phyloP scores from a whole-genome alignment of 2,329 filamentous ascomycete species.

The Penicillium sp. region DNA sequence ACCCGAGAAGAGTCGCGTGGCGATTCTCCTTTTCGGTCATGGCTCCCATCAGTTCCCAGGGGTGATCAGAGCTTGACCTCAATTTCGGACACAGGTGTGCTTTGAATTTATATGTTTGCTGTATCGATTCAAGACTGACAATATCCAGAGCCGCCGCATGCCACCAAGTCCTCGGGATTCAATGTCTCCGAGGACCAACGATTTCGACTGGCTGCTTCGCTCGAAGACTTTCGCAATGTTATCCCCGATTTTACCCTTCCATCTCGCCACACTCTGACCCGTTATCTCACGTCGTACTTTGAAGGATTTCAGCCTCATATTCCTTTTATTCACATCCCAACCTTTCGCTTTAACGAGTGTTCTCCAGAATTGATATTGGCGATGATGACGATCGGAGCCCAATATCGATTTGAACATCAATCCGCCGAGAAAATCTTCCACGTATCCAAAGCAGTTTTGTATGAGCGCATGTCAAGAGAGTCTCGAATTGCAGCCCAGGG shows the following conservation, averaged over 20 bases:
- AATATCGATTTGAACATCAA: slow-evolving; percentile 51
- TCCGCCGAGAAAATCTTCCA: slow-evolving; percentile 46
- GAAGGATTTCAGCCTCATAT: slow-evolving; percentile 64
- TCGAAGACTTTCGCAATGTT: slow-evolving; percentile 31
- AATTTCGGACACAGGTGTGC: slow-evolving; percentile 33
- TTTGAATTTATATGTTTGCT: not conserved
- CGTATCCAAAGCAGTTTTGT: slow-evolving; percentile 62
- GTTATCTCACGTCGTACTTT: slow-evolving; percentile 71
- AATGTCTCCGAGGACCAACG: slow-evolving; percentile 33
- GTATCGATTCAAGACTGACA: not conserved
- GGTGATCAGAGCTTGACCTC: slow-evolving; percentile 34
- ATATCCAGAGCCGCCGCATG: slow-evolving; percentile 28
- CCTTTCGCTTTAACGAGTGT: slow-evolving; percentile 63
- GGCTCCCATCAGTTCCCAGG: slow-evolving; percentile 34
- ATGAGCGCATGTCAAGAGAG: slow-evolving; percentile 56
- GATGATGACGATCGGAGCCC: slow-evolving; percentile 61
- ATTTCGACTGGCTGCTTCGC: slow-evolving; percentile 30
- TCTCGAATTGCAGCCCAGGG: slow-evolving; percentile 14
- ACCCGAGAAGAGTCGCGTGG: slow-evolving; percentile 27
- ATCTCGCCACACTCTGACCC: slow-evolving; percentile 66
- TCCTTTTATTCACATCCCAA: slow-evolving; percentile 68
- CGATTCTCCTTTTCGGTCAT: slow-evolving; percentile 36
- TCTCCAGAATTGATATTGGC: slow-evolving; percentile 68
- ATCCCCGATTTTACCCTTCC: slow-evolving; percentile 62
- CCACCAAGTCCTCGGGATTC: slow-evolving; percentile 20